Conservation (phyloP, 176 grass and related monocot genomes). For the Zea mays region DNA sequence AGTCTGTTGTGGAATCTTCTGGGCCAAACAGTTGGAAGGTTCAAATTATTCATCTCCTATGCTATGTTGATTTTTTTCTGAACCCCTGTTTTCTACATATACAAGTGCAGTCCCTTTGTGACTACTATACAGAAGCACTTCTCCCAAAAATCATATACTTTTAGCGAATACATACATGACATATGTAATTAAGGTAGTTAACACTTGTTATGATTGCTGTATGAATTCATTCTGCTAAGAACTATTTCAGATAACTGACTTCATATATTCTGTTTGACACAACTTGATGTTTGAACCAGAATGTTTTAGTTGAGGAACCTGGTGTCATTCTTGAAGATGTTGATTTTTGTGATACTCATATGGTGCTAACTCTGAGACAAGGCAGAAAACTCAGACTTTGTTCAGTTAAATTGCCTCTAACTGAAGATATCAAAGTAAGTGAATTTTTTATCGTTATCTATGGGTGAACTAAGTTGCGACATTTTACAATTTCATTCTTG, state of each 20-base stretch:
- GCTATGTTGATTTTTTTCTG: conserved; percentile 9
- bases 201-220: background rate
- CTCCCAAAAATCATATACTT: background rate
- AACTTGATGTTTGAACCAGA: conserved; percentile 51
- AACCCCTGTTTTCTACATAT: conserved; percentile 38
- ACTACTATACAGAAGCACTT: background rate
- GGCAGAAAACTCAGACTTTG: conserved; percentile 65
- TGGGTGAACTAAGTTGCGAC: conserved; percentile 7
- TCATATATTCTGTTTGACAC: conserved; percentile 9
- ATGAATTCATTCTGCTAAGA: background rate
- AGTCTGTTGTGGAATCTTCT: conserved; percentile 54
- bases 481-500: conserved; percentile 36
- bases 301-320: conserved; percentile 66
- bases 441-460: conserved; percentile 13
- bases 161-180: background rate
- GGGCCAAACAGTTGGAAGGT: conserved; percentile 86
- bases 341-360: conserved; percentile 91
- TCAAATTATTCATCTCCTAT: conserved; percentile 14
- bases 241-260: background rate
- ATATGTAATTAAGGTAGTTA: conserved; percentile 1
- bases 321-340: conserved; percentile 62
- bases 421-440: conserved; percentile 59
- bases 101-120: conserved; percentile 7
- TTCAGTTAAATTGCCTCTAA: conserved; percentile 70
- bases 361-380: conserved; percentile 83